Evolutionary conservation across 208 protist genomes (phyloP).

Genomic region (Acanthamoeba castellanii): DNA sequence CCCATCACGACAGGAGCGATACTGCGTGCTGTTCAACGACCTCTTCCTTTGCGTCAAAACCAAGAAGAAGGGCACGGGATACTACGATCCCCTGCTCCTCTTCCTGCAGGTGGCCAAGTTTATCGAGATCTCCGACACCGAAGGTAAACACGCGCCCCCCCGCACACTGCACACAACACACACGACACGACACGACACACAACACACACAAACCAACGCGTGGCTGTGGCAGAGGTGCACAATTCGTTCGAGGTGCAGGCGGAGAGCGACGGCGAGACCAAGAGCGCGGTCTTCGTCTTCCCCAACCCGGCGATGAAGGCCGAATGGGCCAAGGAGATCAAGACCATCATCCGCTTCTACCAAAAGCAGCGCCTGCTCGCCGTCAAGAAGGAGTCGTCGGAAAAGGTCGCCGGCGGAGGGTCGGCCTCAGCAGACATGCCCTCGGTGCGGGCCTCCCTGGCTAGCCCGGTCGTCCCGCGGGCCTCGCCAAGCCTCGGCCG

Average conservation of each 20-base stretch:
- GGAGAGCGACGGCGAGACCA: neutral
- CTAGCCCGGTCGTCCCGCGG: too few relatives aligned
- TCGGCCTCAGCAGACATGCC: too few relatives aligned
- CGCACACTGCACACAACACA: neutral
- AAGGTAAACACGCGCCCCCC: neutral
- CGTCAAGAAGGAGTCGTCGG: too few relatives aligned
- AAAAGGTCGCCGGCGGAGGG: too few relatives aligned
- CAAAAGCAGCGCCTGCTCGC: slow-evolving; percentile 17
- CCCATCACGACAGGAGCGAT: neutral
- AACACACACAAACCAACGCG: too few relatives aligned
- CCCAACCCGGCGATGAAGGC: neutral
- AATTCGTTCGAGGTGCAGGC: slow-evolving; percentile 28
- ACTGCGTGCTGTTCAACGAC: slow-evolving; percentile 43
- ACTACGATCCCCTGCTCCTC: neutral
- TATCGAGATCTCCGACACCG: slow-evolving; percentile 5
- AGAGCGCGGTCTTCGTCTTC: neutral
- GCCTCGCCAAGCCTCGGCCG: too few relatives aligned
- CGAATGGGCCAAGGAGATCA: slow-evolving; percentile 23
- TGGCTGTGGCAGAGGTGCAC: slow-evolving; percentile 3
- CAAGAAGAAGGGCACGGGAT: neutral
- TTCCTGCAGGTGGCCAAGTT: neutral
- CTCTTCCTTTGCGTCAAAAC: slow-evolving; percentile 1
- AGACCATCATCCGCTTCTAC: slow-evolving; percentile 21
- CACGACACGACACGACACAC: neutral
- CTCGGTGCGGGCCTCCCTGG: too few relatives aligned